Conservation (phyloP, 495 filamentous ascomycete species). For the Amniculicola lignicola region DNA sequence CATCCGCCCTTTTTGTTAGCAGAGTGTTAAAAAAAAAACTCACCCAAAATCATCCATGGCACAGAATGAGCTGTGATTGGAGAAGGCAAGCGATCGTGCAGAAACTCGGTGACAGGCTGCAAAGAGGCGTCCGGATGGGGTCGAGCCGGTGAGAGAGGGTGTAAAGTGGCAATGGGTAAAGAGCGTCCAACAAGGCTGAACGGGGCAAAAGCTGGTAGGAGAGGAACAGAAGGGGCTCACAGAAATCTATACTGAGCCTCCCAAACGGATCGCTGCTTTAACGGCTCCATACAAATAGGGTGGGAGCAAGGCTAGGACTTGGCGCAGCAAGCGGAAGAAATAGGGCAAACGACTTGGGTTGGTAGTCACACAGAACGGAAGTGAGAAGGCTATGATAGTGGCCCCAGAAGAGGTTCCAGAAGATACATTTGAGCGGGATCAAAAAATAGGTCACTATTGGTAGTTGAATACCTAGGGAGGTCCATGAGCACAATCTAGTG, state of each 20-base stretch:
- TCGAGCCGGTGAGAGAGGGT: neutral
- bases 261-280: too few species aligned
- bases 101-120: neutral
- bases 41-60: constrained; percentile 16
- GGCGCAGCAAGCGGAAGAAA: too few species aligned
- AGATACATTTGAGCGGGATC: too few species aligned
- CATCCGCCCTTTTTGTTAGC: constrained; percentile 27
- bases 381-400: too few species aligned
- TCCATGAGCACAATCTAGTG: too few species aligned
- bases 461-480: too few species aligned
- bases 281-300: too few species aligned
- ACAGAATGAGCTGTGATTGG: constrained; percentile 15
- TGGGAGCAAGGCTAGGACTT: too few species aligned
- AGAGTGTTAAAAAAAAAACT: constrained; percentile 27
- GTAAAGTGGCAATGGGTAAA: neutral
- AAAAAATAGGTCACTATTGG: too few species aligned
- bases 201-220: neutral
- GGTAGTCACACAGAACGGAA: too few species aligned
- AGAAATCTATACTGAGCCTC: neutral
- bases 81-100: constrained; percentile 2
- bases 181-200: neutral
- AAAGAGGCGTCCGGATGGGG: neutral
- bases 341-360: too few species aligned
- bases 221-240: neutral
- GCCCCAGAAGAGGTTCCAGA: too few species aligned